Conservation (phyloP, 306 rosid genomes). For the Sicyos baderoa region DNA sequence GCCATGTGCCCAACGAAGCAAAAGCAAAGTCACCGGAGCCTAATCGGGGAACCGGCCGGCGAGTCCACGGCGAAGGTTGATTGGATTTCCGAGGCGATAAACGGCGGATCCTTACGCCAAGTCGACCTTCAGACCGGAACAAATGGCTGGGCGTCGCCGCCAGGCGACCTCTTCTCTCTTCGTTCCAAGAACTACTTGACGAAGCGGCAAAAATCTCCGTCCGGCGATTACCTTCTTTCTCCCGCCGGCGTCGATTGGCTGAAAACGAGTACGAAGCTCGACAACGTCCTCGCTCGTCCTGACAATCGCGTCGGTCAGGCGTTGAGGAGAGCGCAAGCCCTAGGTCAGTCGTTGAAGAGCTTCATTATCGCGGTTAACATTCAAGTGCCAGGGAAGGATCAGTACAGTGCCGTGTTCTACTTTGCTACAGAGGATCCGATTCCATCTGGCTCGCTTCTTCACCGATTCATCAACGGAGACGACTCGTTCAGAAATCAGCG, state of each 20-base stretch:
- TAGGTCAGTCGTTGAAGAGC: slow-evolving; percentile 48
- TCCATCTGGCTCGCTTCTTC: slow-evolving; percentile 50
- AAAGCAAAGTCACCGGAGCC: slow-evolving; percentile 29
- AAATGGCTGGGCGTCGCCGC: slow-evolving; percentile 94
- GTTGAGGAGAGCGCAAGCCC: slow-evolving; percentile 46
- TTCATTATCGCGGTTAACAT: slow-evolving; percentile 79
- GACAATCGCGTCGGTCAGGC: slow-evolving; percentile 58
- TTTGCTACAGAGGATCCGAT: slow-evolving; percentile 65
- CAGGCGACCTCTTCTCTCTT: slow-evolving; percentile 65
- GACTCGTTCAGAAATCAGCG: slow-evolving; percentile 71
- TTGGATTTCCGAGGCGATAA: slow-evolving; percentile 51
- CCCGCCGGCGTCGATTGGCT: slow-evolving; percentile 89
- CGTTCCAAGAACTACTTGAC: slow-evolving; percentile 52
- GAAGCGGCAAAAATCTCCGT: slow-evolving; percentile 46
- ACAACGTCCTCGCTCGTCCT: slow-evolving; percentile 65
- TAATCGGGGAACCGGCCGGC: slow-evolving; percentile 23
- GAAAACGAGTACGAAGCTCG: slow-evolving; percentile 58
- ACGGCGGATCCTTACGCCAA: slow-evolving; percentile 59
- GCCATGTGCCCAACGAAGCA: slow-evolving; percentile 43
- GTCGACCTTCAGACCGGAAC: slow-evolving; percentile 62
- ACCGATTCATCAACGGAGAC: slow-evolving; percentile 69
- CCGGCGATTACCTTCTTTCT: slow-evolving; percentile 63
- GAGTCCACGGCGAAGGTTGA: slow-evolving; percentile 27
- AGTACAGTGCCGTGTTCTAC: slow-evolving; percentile 81
- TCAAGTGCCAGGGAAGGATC: slow-evolving; percentile 81